Evolutionary conservation across 257 asterid genomes (phyloP), one percentile per base, ranked within the genome.

Genomic region (Lycium barbarum): DNA sequence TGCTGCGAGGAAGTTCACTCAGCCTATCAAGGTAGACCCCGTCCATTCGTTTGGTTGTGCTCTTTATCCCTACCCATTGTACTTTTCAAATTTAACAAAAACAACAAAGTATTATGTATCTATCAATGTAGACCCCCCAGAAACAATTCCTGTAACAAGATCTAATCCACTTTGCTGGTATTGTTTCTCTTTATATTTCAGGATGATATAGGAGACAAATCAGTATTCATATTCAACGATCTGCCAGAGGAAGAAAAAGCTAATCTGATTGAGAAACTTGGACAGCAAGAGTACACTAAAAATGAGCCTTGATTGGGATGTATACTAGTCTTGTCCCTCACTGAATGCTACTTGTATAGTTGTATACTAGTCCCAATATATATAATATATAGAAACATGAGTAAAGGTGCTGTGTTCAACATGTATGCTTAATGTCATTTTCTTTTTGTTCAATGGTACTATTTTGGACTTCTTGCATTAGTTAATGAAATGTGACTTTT

Each of bases 151-250:
- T 51, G 22, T 76, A 45, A 26, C n/a, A 22, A 54, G 43, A 35
- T 84, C 54, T 83, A 38, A 83, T 70, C 62, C 73, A 55, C 38
- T 47, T 84, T 11, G 10, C 51, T 7, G 13, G 58, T 55, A 43
- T 12, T 40, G 6, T 6, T 1, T 11, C 35, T 71, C 70, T 84
- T 67, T 83, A 45, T 40, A 7, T 84, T 76, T 86, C 87, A 94
- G 99, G 99, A 96, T 89, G 99, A 96, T 49, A 95, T 96, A 47
- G 98, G 99, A 36, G 99, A 96, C 74, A 94, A 96, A 88, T 94
- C 98, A 0, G 96, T 96, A 78, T 96, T 96, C 88, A 91, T 90
- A 82, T 96, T 96, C 96, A 91, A 94, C 82, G 93, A 93, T 4
- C 86, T 93, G 83, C 83, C 95, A 3, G 89, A 90, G 65, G 92